Conservation (phyloP, 345 rosid genomes). For the Dipteronia sinensis region DNA sequence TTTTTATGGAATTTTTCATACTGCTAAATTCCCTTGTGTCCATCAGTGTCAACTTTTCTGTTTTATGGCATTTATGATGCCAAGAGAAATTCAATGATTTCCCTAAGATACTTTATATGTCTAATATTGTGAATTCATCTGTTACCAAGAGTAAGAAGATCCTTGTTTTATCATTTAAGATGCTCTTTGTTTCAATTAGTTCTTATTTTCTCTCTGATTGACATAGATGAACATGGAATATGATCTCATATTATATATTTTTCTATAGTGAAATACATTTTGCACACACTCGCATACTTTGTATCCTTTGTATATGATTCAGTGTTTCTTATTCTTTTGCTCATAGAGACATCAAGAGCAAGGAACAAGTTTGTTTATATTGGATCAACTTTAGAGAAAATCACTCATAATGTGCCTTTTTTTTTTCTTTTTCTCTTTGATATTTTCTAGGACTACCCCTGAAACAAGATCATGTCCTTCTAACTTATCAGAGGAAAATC, state of each 20-base stretch:
- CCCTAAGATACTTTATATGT: background rate
- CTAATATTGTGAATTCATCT: background rate
- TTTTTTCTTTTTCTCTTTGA: background rate
- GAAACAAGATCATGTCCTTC: constrained; percentile 30
- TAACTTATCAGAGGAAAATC: constrained; percentile 29
- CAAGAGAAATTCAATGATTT: background rate
- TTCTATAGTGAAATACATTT: background rate
- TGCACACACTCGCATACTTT: background rate
- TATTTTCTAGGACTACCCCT: constrained; percentile 44
- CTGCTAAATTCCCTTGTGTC: background rate
- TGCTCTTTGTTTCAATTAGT: background rate
- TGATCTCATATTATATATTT: background rate
- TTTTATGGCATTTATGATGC: background rate
- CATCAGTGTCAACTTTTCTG: background rate
- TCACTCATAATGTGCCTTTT: constrained; percentile 3
- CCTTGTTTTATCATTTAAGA: background rate
- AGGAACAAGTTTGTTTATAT: background rate
- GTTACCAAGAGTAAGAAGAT: background rate
- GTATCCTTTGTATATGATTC: background rate
- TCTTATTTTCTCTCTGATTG: background rate
- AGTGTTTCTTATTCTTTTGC: background rate
- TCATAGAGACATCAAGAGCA: background rate
- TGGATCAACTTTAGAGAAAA: constrained; percentile 3
- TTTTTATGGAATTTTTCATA: background rate
- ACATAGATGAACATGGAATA: background rate